Conservation (phyloP, 768 basidiomycete species). For the Panellus pusillus region DNA sequence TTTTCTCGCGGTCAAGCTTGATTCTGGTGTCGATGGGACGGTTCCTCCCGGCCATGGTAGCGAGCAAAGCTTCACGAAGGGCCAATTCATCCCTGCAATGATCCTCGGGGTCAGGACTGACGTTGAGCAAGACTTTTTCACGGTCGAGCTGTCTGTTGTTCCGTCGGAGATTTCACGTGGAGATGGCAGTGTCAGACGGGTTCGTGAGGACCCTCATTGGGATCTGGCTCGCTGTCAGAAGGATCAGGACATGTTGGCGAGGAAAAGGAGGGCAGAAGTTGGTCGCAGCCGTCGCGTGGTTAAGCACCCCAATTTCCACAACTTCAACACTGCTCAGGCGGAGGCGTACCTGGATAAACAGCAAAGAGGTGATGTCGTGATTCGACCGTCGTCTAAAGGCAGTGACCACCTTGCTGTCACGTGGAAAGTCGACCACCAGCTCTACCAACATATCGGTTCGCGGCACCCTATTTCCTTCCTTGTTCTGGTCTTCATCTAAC, state of each 20-base stretch:
- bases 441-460: constrained; percentile 96
- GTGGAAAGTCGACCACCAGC: constrained; percentile 96
- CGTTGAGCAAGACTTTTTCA: constrained; percentile 59
- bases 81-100: constrained; percentile 78
- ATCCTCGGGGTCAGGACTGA: constrained; percentile 72
- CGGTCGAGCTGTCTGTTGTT: constrained; percentile 75
- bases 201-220: constrained; percentile 63
- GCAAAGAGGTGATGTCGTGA: constrained; percentile 94
- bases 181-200: constrained; percentile 61
- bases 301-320: constrained; percentile 98
- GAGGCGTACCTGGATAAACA: constrained; percentile 87
- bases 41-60: constrained; percentile 63
- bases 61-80: constrained; percentile 59
- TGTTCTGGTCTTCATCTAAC: background rate
- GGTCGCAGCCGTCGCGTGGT: constrained; percentile 82
- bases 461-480: constrained; percentile 3
- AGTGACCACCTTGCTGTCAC: constrained; percentile 92
- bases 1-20: constrained; percentile 71
- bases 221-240: constrained; percentile 62
- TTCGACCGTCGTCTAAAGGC: constrained; percentile 94
- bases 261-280: constrained; percentile 84
- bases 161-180: constrained; percentile 59
- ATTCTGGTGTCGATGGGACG: constrained; percentile 88
- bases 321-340: constrained; percentile 87
- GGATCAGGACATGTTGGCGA: constrained; percentile 69